These are phyloP conservation scores for Arachnopeziza araneosa DNA, from an alignment of 2,329 filamentous ascomycete species.

Conservation along the genomic window DNA sequence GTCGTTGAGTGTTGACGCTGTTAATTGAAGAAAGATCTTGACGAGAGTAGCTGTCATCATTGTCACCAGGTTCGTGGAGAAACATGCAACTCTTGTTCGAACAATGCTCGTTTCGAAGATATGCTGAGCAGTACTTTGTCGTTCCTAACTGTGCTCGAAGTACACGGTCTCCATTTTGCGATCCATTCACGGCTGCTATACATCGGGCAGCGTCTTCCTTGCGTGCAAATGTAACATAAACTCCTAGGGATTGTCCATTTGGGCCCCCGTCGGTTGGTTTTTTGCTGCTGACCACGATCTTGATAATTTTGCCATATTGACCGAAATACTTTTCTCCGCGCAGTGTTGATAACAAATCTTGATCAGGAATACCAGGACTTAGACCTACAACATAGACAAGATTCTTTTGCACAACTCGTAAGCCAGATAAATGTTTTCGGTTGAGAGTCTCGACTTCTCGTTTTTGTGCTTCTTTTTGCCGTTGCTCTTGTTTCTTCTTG, in stretches of 20 bases:
- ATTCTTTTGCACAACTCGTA: constrained; percentile 96
- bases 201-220: constrained; percentile 87
- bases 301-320: constrained; percentile 96
- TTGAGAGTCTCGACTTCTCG: constrained; percentile 93
- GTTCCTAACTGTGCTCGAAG: constrained; percentile 78
- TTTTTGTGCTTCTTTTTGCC: constrained; percentile 93
- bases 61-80: constrained; percentile 94
- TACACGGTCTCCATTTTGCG: constrained; percentile 80
- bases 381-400: constrained; percentile 96
- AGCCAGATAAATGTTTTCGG: constrained; percentile 90
- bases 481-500: constrained; percentile 79
- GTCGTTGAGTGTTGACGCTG: constrained; percentile 72
- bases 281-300: constrained; percentile 95
- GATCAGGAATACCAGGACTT: constrained; percentile 85
- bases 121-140: constrained; percentile 98
- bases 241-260: constrained; percentile 68
- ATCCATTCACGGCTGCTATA: constrained; percentile 88
- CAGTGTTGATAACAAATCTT: constrained; percentile 84
- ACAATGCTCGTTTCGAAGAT: constrained; percentile 88
- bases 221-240: constrained; percentile 95
- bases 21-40: constrained; percentile 95
- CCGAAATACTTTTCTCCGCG: constrained; percentile 92
- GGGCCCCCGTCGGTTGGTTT: constrained; percentile 58
- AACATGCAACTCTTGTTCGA: constrained; percentile 98
- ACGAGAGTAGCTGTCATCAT: constrained; percentile 91